A percentile compares a stretch with the other conserved stretches of the same genome.
Evolutionary conservation across 116 monocot species (phyloP).

Genomic region (Iris pallida): DNA sequence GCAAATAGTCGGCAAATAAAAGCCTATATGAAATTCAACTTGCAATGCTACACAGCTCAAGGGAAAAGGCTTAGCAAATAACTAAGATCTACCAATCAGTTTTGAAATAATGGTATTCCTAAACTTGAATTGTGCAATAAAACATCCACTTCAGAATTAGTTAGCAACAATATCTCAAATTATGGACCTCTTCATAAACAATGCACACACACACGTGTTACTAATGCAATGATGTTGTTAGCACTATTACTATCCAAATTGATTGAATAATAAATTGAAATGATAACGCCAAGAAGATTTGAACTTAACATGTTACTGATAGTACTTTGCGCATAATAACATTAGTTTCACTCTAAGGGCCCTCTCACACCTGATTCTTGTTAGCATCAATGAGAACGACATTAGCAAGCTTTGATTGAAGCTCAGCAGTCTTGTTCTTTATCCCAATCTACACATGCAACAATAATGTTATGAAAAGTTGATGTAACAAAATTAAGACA

Average conservation of each 20-base stretch:
- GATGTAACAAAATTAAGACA: background rate
- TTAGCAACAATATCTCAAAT: no score
- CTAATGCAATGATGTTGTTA: no score
- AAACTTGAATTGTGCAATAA: no score
- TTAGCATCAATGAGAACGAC: constrained; percentile 77
- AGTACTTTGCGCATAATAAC: background rate
- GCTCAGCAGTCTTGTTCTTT: constrained; percentile 66
- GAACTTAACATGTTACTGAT: background rate
- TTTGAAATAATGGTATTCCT: no score
- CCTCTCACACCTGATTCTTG: constrained; percentile 74
- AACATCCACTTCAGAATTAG: no score
- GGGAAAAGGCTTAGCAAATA: no score
- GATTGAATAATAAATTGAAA: background rate
- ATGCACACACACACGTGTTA: no score
- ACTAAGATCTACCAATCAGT: no score
- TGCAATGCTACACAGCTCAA: no score
- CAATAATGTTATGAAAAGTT: background rate
- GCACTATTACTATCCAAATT: background rate
- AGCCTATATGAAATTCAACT: no score
- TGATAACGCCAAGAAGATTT: background rate
- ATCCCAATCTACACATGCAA: constrained; percentile 69
- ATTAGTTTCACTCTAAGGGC: background rate
- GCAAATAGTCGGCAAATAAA: background rate
- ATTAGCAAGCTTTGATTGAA: constrained; percentile 72
- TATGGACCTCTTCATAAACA: no score